phyloP scores from a whole-genome alignment of 352 stramenopile species.

The Thalassiosira ordinaria region DNA sequence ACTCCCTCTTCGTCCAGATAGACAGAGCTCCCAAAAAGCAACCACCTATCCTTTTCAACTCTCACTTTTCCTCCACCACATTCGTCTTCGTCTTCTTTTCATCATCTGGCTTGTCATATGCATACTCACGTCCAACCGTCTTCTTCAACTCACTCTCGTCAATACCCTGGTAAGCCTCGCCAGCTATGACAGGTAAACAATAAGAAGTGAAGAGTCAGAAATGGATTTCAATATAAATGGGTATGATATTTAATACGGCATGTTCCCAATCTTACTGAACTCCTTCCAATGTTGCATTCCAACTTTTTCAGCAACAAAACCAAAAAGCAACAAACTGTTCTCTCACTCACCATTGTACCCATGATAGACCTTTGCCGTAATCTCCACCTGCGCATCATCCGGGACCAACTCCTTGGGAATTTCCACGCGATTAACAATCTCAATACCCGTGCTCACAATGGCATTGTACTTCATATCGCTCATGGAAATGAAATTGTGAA shows the following conservation, averaged over 20 bases:
- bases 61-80: conserved; percentile 4
- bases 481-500: conserved; percentile 92
- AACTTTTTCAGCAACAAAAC: too few relatives aligned
- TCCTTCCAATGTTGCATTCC: too few relatives aligned
- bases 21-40: too few relatives aligned
- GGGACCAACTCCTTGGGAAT: conserved; percentile 98
- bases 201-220: too few relatives aligned
- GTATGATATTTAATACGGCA: too few relatives aligned
- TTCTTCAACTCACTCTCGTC: conserved; percentile 92
- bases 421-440: conserved; percentile 97
- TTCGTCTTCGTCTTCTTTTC: too few relatives aligned
- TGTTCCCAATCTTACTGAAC: too few relatives aligned
- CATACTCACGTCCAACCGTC: conserved; percentile 90
- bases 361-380: conserved; percentile 96
- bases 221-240: too few relatives aligned
- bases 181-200: too few relatives aligned
- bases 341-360: conserved; percentile 89
- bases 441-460: conserved; percentile 97
- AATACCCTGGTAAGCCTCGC: conserved; percentile 91
- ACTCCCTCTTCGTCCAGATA: too few relatives aligned
- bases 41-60: too few relatives aligned
- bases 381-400: conserved; percentile 97
- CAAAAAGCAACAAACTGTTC: too few relatives aligned
- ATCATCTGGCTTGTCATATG: conserved; percentile 53
- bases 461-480: conserved; percentile 99